Evolutionary conservation across 2,329 filamentous ascomycete genomes (phyloP).

Genomic region (Arachnomyces sp.): DNA sequence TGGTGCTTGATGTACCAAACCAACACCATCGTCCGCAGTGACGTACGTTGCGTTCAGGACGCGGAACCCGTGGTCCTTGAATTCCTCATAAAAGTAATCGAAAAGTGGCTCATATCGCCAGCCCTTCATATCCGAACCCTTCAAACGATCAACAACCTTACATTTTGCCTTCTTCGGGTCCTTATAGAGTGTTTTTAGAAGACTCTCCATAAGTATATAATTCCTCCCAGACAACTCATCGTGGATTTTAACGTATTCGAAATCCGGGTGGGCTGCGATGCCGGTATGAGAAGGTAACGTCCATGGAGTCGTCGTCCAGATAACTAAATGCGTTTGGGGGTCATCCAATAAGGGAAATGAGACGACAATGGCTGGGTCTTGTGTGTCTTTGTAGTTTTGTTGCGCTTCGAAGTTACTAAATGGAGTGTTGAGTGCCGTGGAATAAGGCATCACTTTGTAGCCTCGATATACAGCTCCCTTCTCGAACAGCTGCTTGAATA

Average conservation of each 20-base stretch:
- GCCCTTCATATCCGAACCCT: constrained; percentile 75
- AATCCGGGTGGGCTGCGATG: constrained; percentile 70
- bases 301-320: constrained; percentile 88
- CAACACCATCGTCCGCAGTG: constrained; percentile 81
- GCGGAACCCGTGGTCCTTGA: constrained; percentile 75
- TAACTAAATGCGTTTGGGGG: constrained; percentile 65
- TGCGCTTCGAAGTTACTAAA: constrained; percentile 90
- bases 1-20: constrained; percentile 88
- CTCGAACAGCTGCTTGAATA: constrained; percentile 87
- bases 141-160: constrained; percentile 70
- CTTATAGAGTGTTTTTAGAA: constrained; percentile 80
- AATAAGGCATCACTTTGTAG: constrained; percentile 91
- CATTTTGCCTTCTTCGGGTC: constrained; percentile 93
- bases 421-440: constrained; percentile 79
- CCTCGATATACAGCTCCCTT: constrained; percentile 86
- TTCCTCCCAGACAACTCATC: constrained; percentile 77
- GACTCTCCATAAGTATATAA: constrained; percentile 75
- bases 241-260: constrained; percentile 79
- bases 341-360: constrained; percentile 77
- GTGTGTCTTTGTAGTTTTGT: constrained; percentile 90
- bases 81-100: constrained; percentile 81
- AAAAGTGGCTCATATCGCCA: constrained; percentile 89
- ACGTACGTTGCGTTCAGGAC: constrained; percentile 82
- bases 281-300: constrained; percentile 75
- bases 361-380: constrained; percentile 83